phyloP scores from a whole-genome alignment of 192 early-diverging fungal genomes.

The Coemansia biformis region DNA sequence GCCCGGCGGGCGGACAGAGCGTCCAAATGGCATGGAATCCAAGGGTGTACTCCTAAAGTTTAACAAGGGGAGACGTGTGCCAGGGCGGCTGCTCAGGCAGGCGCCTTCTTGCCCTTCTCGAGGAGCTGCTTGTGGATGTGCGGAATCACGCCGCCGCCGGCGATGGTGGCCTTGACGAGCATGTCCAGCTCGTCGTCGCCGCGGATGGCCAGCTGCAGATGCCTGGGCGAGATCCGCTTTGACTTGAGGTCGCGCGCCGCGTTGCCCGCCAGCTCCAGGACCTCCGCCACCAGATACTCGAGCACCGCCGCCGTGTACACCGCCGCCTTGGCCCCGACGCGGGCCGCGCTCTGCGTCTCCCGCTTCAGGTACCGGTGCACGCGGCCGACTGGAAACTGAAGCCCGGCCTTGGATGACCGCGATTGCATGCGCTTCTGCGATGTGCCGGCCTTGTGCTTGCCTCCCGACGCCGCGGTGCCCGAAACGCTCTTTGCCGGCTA shows the following conservation, averaged over 20 bases:
- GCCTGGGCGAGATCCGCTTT: constrained; percentile 85
- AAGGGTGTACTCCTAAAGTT: too few species aligned
- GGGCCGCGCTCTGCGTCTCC: constrained; percentile 69
- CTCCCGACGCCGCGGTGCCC: constrained; percentile 36
- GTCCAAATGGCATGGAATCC: too few species aligned
- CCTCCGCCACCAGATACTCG: constrained; percentile 90
- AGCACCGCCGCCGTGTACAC: constrained; percentile 89
- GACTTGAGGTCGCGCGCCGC: constrained; percentile 86
- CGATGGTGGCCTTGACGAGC: constrained; percentile 85
- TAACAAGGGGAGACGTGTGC: not conserved
- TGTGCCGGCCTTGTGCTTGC: constrained; percentile 39
- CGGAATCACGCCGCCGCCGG: constrained; percentile 80
- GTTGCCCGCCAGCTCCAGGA: constrained; percentile 89
- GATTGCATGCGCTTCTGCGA: constrained; percentile 48
- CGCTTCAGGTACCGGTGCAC: constrained; percentile 89
- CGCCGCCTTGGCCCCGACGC: constrained; percentile 85
- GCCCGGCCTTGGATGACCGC: constrained; percentile 47
- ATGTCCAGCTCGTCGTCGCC: constrained; percentile 89
- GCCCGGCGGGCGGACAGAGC: not conserved
- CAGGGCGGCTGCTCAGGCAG: constrained; percentile 4
- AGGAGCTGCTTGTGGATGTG: constrained; percentile 52
- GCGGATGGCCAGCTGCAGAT: constrained; percentile 86
- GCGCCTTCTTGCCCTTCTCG: constrained; percentile 49
- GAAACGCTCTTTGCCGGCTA: constrained; percentile 49
- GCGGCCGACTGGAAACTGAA: constrained; percentile 89